These are phyloP conservation scores for Groenewaldozyma salmanticensis DNA, from an alignment of 805 yeast genomes.

Conservation along the genomic window DNA sequence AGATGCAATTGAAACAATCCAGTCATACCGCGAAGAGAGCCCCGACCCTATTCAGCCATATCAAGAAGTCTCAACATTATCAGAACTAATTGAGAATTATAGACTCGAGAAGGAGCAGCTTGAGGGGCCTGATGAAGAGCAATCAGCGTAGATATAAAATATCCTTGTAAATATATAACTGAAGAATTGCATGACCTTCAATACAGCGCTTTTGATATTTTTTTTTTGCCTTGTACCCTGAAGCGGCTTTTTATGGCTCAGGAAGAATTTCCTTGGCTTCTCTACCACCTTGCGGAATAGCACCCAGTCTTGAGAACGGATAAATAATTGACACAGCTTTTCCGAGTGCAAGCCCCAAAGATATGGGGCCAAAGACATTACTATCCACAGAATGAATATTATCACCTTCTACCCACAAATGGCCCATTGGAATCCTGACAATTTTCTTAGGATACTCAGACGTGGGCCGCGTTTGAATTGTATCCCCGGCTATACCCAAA, in stretches of 20 bases:
- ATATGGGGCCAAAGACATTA: conserved; percentile 80
- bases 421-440: conserved; percentile 59
- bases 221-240: no score
- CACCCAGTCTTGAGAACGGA: conserved; percentile 54
- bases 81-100: conserved; percentile 19
- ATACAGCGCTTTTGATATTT: no score
- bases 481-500: conserved; percentile 66
- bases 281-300: conserved; percentile 42
- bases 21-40: conserved; percentile 36
- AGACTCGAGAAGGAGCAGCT: conserved; percentile 7
- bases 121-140: no score
- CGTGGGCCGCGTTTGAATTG: conserved; percentile 40
- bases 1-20: conserved; percentile 34
- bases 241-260: no score
- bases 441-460: conserved; percentile 53
- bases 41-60: conserved; percentile 21
- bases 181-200: no score
- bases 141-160: no score
- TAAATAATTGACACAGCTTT: conserved; percentile 59
- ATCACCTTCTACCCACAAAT: conserved; percentile 94
- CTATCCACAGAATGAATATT: conserved; percentile 71
- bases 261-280: conserved; percentile 41
- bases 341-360: conserved; percentile 72
- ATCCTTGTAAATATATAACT: no score
- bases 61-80: conserved; percentile 20